Evolutionary conservation across 2,329 filamentous ascomycete genomes (phyloP).

Genomic region (Didymella glomerata): DNA sequence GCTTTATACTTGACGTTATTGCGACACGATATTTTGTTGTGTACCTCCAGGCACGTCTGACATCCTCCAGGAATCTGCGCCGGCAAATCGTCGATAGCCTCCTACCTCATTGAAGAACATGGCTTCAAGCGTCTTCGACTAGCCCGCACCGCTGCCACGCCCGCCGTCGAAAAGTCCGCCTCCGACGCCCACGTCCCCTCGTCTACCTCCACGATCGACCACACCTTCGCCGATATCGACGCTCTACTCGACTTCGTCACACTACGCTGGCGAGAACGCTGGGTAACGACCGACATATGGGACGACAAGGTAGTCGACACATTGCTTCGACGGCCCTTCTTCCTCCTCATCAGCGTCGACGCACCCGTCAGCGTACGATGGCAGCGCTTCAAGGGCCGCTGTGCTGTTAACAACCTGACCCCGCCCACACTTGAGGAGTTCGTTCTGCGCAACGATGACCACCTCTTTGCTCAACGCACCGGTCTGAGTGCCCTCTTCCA

Average conservation of each 20-base stretch:
- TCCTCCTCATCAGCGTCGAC: constrained; percentile 90
- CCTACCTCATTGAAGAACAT: constrained; percentile 85
- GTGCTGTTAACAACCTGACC: constrained; percentile 56
- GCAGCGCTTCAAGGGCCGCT: constrained; percentile 75
- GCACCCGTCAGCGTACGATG: constrained; percentile 86
- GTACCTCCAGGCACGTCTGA: constrained; percentile 22
- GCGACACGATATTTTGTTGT: background rate
- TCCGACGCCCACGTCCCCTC: constrained; percentile 36
- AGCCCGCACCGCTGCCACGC: constrained; percentile 48
- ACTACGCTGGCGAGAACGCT: constrained; percentile 80
- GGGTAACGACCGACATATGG: constrained; percentile 85
- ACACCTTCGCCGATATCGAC: constrained; percentile 62
- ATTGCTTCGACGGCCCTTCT: constrained; percentile 84
- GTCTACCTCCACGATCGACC: constrained; percentile 28
- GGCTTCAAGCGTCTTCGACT: constrained; percentile 79
- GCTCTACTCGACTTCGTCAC: constrained; percentile 86
- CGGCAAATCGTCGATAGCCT: constrained; percentile 88
- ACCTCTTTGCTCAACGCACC: constrained; percentile 72
- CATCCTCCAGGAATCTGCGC: constrained; percentile 78
- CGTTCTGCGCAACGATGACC: constrained; percentile 71
- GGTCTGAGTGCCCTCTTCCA: constrained; percentile 81
- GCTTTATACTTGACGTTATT: too few relatives aligned
- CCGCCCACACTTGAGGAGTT: constrained; percentile 67
- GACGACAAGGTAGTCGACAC: constrained; percentile 76
- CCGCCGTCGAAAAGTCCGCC: constrained; percentile 53